phyloP scores from a whole-genome alignment of 805 yeast genomes.

The Barnettozyma botsteinii region DNA sequence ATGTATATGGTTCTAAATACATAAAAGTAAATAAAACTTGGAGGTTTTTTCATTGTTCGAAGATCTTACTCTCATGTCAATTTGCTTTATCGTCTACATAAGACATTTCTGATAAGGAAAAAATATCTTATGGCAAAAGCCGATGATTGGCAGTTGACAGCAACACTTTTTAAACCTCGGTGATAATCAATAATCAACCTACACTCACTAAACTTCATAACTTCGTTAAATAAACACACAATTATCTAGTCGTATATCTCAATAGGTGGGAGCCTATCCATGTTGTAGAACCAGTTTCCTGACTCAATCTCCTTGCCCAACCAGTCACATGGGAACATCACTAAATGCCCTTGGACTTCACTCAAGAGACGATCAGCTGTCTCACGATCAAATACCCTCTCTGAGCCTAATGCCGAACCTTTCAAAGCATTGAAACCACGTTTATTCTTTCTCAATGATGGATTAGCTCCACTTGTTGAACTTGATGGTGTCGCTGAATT shows the following conservation, averaged over 20 bases:
- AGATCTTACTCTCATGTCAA: no score
- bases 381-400: conserved; percentile 59
- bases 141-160: no score
- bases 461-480: not conserved
- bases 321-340: conserved; percentile 93
- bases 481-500: not conserved
- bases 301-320: conserved; percentile 77
- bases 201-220: no score
- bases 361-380: conserved; percentile 70
- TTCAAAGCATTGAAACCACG: conserved; percentile 34
- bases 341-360: conserved; percentile 81
- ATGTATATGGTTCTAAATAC: no score
- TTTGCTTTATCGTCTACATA: no score
- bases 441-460: conserved; percentile 15
- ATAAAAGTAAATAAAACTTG: no score
- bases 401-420: conserved; percentile 29
- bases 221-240: not conserved
- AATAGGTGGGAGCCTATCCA: conserved; percentile 91
- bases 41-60: no score
- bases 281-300: conserved; percentile 92
- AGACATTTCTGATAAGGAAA: no score
- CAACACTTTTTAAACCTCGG: no score
- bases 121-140: no score
- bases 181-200: no score
- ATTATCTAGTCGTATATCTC: conserved; percentile 73